A percentile compares a stretch with the other conserved stretches of the same genome.
Conservation (phyloP, 2,329 filamentous ascomycete species). For the Exophiala dermatitidis region DNA sequence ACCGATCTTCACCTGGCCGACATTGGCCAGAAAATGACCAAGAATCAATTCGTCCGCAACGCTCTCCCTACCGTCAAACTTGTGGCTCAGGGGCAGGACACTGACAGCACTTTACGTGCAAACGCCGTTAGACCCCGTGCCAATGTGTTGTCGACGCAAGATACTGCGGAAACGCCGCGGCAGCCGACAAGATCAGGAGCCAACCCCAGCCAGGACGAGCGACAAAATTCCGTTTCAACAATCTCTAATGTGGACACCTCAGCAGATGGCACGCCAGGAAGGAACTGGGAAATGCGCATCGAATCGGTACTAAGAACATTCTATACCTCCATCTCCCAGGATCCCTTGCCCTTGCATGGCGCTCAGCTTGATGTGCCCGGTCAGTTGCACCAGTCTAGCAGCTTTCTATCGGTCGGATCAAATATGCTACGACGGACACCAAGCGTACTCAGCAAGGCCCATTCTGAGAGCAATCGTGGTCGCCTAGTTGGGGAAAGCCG, state of each 20-base stretch:
- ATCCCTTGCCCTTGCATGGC: constrained; percentile 79
- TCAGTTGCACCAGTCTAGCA: constrained; percentile 36
- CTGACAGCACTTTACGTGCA: constrained; percentile 15
- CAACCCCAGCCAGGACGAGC: constrained; percentile 25
- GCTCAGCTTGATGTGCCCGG: constrained; percentile 33
- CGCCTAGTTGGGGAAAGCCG: constrained; percentile 56
- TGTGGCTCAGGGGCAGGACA: constrained; percentile 39
- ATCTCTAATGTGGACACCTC: constrained; percentile 49
- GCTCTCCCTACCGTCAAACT: constrained; percentile 84
- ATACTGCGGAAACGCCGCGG: not conserved
- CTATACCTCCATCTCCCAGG: constrained; percentile 79
- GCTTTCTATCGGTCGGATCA: constrained; percentile 60
- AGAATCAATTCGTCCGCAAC: constrained; percentile 90
- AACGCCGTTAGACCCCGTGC: constrained; percentile 6
- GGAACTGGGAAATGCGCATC: constrained; percentile 80
- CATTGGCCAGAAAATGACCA: constrained; percentile 94
- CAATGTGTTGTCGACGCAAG: constrained; percentile 10
- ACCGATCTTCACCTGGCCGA: constrained; percentile 93
- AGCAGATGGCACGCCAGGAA: constrained; percentile 66
- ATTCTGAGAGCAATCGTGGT: constrained; percentile 75
- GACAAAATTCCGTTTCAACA: constrained; percentile 29
- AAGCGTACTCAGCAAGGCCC: constrained; percentile 85
- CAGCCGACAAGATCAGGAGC: constrained; percentile 25
- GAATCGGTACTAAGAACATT: constrained; percentile 89
- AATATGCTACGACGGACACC: constrained; percentile 75